These are phyloP conservation scores for Chalciporus pseudorubinellus DNA, from an alignment of 768 basidiomycete genomes.

Conservation along the genomic window DNA sequence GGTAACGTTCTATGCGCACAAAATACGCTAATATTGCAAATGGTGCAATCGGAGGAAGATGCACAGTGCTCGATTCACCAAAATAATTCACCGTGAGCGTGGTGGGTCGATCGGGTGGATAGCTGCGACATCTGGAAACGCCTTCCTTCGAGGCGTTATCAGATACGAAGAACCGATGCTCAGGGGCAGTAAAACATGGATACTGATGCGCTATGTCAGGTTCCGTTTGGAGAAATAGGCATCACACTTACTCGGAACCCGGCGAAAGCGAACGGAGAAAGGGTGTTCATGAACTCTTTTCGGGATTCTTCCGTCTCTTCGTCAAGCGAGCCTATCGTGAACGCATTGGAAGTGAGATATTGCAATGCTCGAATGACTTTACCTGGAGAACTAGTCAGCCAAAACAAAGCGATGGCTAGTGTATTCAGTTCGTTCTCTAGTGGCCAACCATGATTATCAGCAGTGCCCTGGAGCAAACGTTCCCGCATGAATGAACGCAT, in stretches of 20 bases:
- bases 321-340: constrained; percentile 18
- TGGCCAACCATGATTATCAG: constrained; percentile 48
- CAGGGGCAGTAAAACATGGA: constrained; percentile 42
- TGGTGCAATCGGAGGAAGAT: constrained; percentile 42
- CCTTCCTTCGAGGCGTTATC: constrained; percentile 12
- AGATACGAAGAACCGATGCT: constrained; percentile 29
- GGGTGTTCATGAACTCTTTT: constrained; percentile 33
- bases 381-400: constrained; percentile 42
- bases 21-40: constrained; percentile 52
- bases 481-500: constrained; percentile 39
- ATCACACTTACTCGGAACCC: constrained; percentile 45
- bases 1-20: constrained; percentile 37
- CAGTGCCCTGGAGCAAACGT: constrained; percentile 38
- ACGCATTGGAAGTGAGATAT: not conserved
- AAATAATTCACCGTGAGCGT: constrained; percentile 41
- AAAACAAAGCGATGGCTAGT: constrained; percentile 46
- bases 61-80: constrained; percentile 34
- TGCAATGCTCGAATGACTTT: not conserved
- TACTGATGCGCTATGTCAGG: constrained; percentile 17
- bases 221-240: not conserved
- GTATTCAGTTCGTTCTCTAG: constrained; percentile 43
- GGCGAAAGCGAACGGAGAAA: constrained; percentile 48
- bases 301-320: constrained; percentile 35
- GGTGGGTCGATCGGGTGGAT: constrained; percentile 30
- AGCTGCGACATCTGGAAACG: constrained; percentile 25